Conservation (phyloP, 257 asterid species). For the Rubia yunnanensis region DNA sequence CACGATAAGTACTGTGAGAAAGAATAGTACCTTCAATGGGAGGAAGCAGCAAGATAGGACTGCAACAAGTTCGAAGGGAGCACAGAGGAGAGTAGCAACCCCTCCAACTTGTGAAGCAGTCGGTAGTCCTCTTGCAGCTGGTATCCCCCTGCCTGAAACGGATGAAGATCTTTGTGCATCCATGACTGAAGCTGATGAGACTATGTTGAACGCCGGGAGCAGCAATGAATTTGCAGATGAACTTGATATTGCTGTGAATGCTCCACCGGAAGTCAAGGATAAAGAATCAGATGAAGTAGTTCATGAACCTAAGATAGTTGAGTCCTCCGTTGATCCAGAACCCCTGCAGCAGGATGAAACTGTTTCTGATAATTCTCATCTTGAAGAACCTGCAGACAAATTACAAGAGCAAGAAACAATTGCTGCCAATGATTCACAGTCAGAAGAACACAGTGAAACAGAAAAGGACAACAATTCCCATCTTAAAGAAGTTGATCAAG, state of each 20-base stretch:
- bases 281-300: slow-evolving; percentile 10
- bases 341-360: slow-evolving; percentile 11
- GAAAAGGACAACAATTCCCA: slow-evolving; percentile 7
- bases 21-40: slow-evolving; percentile 3
- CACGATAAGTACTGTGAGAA: slow-evolving; percentile 27
- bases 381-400: slow-evolving; percentile 21
- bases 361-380: slow-evolving; percentile 4
- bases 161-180: slow-evolving; percentile 21
- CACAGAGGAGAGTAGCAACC: background rate
- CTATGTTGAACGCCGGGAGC: slow-evolving; percentile 12
- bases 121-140: slow-evolving; percentile 9
- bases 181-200: slow-evolving; percentile 25
- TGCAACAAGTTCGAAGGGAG: background rate
- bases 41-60: slow-evolving; percentile 21
- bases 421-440: slow-evolving; percentile 2
- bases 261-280: slow-evolving; percentile 10
- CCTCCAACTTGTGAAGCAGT: slow-evolving; percentile 10
- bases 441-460: slow-evolving; percentile 15
- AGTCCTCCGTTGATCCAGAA: slow-evolving; percentile 14
- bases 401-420: slow-evolving; percentile 16
- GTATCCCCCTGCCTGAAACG: slow-evolving; percentile 13
- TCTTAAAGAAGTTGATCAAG: slow-evolving; percentile 1
- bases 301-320: slow-evolving; percentile 18
- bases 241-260: slow-evolving; percentile 14
- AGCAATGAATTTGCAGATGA: slow-evolving; percentile 11